A percentile compares a stretch with the other conserved stretches of the same genome.
These are phyloP conservation scores for Tricholoma sp. DNA, from an alignment of 768 basidiomycete species.

Conservation along the genomic window DNA sequence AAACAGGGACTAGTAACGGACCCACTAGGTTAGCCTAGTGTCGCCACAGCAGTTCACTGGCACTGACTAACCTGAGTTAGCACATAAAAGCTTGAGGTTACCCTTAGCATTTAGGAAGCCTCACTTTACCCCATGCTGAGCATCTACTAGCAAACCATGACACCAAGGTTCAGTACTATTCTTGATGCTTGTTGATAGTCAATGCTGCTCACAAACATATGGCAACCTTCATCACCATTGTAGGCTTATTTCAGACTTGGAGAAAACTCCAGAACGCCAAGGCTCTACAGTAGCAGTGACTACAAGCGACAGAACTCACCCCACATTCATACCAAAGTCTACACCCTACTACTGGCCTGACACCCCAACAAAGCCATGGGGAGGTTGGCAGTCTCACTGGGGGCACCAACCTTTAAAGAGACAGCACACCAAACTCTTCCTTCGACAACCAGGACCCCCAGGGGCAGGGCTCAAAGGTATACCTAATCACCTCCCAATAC, in stretches of 20 bases:
- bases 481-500: too few species aligned
- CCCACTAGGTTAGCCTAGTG: too few species aligned
- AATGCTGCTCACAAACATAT: neutral
- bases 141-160: neutral
- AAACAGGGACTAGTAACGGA: too few species aligned
- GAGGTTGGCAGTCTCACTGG: neutral
- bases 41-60: too few species aligned
- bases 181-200: neutral
- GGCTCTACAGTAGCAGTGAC: neutral
- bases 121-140: neutral
- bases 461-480: too few species aligned
- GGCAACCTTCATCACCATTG: neutral
- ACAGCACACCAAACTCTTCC: too few species aligned
- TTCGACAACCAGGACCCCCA: too few species aligned
- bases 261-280: neutral
- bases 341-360: neutral
- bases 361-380: neutral
- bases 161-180: neutral
- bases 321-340: neutral
- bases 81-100: neutral
- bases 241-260: neutral
- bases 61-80: neutral
- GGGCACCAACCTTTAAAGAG: neutral
- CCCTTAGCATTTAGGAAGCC: neutral
- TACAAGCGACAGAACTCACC: neutral